Evolutionary conservation across 1,284 basidiomycete genomes (phyloP).

Genomic region (Acaromyces ingoldii): DNA sequence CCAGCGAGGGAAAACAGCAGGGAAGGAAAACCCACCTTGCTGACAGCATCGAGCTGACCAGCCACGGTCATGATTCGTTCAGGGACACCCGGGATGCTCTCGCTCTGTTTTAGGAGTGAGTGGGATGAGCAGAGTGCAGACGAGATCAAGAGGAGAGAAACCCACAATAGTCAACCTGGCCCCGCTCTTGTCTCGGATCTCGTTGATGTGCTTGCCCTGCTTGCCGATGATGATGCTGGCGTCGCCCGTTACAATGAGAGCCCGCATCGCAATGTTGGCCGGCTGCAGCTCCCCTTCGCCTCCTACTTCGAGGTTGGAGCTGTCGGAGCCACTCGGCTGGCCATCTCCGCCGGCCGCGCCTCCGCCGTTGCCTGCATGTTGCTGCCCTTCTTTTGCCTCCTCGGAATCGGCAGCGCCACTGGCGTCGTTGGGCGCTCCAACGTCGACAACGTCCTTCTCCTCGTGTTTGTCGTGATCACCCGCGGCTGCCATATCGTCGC

Average conservation of each 20-base stretch:
- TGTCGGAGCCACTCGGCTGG: constrained; percentile 4
- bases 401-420: constrained; percentile 21
- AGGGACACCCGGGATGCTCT: constrained; percentile 68
- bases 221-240: constrained; percentile 99
- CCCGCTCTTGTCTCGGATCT: constrained; percentile 95
- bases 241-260: constrained; percentile 94
- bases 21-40: constrained; percentile 66
- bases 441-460: constrained; percentile 32
- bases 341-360: constrained; percentile 18
- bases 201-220: constrained; percentile 91
- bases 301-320: background rate
- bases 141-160: too few relatives aligned
- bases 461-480: constrained; percentile 7
- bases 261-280: constrained; percentile 46
- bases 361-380: constrained; percentile 13
- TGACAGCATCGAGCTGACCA: constrained; percentile 94
- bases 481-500: constrained; percentile 1
- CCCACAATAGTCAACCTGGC: constrained; percentile 60
- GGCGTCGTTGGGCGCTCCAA: constrained; percentile 22
- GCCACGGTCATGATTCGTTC: constrained; percentile 96
- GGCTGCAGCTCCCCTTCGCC: constrained; percentile 13
- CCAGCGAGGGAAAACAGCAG: background rate
- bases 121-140: background rate
- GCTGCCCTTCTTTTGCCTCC: constrained; percentile 10
- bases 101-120: constrained; percentile 24